phyloP scores from a whole-genome alignment of 495 filamentous ascomycete genomes.

The Penicillium longicatenatum region DNA sequence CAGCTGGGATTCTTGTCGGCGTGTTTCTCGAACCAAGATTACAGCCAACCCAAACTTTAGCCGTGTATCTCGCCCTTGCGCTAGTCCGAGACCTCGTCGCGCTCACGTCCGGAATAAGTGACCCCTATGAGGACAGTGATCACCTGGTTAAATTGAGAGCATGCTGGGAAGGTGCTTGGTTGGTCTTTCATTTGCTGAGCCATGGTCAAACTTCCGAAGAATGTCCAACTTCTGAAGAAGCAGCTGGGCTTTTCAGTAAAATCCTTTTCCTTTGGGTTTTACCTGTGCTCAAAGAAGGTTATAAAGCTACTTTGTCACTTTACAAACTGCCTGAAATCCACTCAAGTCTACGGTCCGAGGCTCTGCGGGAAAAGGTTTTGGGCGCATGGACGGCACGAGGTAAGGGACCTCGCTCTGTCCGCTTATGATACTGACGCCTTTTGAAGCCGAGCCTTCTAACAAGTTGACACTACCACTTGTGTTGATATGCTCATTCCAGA shows the following conservation, averaged over 20 bases:
- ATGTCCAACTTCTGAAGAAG: background rate
- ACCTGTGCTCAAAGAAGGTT: slow-evolving; percentile 6
- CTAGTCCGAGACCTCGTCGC: background rate
- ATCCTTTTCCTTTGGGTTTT: slow-evolving; percentile 1
- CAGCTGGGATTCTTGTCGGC: background rate
- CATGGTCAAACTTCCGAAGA: background rate
- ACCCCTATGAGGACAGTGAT: background rate
- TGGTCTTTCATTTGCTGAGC: background rate
- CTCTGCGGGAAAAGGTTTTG: background rate
- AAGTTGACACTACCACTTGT: slow-evolving; percentile 5
- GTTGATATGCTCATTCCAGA: background rate
- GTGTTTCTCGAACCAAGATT: background rate
- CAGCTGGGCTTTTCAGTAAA: background rate
- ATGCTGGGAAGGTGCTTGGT: slow-evolving; percentile 2
- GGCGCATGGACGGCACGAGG: background rate
- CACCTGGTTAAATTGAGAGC: background rate
- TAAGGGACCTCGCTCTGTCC: background rate
- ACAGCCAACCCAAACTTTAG: background rate
- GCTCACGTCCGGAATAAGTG: background rate
- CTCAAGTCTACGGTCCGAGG: background rate
- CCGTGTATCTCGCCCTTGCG: background rate
- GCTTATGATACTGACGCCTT: background rate
- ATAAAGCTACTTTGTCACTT: background rate
- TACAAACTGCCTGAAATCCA: slow-evolving; percentile 5
- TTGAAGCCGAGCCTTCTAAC: background rate